These are phyloP conservation scores for Mollisia scopiformis DNA, from an alignment of 2,329 filamentous ascomycete species.

Conservation along the genomic window DNA sequence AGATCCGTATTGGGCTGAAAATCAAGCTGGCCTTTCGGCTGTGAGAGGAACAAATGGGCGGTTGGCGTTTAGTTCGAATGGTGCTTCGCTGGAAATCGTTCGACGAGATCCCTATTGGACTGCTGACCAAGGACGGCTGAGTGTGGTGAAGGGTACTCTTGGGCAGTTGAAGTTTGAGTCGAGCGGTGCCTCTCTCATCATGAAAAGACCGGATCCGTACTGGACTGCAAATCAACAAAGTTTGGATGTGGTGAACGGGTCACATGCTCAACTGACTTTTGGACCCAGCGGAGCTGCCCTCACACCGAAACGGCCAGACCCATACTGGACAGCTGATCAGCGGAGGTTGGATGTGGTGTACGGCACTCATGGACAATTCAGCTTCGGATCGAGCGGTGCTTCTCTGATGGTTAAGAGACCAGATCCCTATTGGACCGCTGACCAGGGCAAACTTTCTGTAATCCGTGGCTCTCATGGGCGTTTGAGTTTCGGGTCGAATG, in stretches of 20 bases:
- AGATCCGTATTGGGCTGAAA: not conserved
- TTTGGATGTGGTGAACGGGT: not conserved
- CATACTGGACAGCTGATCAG: not conserved
- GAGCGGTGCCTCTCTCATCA: not conserved
- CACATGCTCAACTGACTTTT: not conserved
- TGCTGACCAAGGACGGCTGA: slow-evolving; percentile 1
- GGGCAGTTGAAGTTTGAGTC: not conserved
- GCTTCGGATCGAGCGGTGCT: not conserved
- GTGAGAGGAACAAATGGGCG: not conserved
- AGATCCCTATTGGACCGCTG: not conserved
- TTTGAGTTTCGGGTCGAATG: not conserved
- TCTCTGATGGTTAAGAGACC: not conserved
- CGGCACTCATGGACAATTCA: not conserved
- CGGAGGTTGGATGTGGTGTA: not conserved
- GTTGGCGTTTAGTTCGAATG: not conserved
- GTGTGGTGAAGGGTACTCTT: not conserved
- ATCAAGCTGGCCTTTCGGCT: not conserved
- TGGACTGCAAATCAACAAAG: not conserved
- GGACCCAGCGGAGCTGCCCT: not conserved
- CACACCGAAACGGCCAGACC: not conserved
- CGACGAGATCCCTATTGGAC: slow-evolving; percentile 7
- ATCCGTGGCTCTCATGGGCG: not conserved
- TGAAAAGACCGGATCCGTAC: not conserved
- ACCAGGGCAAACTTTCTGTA: not conserved
- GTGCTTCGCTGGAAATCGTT: not conserved